A percentile compares a stretch with the other conserved stretches of the same genome.
Conservation (phyloP, 306 rosid species). For the Abrus precatorius region DNA sequence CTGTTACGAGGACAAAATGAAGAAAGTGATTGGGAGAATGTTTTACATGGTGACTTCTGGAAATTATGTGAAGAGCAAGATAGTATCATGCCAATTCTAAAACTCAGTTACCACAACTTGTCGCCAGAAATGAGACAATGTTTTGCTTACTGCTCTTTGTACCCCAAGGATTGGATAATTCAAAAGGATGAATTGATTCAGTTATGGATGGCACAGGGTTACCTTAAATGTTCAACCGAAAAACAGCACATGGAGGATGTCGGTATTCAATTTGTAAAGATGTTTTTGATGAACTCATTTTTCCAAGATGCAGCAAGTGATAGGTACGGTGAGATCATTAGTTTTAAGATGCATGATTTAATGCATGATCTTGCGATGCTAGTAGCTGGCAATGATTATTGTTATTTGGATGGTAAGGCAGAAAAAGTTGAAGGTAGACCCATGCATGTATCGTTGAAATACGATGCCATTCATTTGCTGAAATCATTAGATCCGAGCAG, state of each 20-base stretch:
- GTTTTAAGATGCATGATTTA: too few relatives aligned
- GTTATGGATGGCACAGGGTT: constrained; percentile 21
- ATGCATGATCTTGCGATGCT: too few relatives aligned
- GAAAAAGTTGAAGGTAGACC: not conserved
- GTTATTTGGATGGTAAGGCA: not conserved
- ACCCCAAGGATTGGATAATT: constrained; percentile 10
- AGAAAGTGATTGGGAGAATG: not conserved
- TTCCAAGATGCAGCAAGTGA: too few relatives aligned
- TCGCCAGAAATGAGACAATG: constrained; percentile 15
- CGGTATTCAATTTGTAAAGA: not conserved
- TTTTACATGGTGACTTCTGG: constrained; percentile 21
- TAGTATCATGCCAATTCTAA: constrained; percentile 12
- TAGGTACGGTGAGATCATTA: too few relatives aligned
- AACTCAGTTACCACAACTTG: constrained; percentile 18
- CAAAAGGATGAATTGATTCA: constrained; percentile 23
- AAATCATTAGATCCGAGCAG: not conserved
- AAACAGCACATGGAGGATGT: constrained; percentile 3
- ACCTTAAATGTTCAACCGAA: constrained; percentile 15
- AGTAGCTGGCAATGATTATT: constrained; percentile 7
- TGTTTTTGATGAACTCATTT: too few relatives aligned
- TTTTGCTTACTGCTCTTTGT: constrained; percentile 1
- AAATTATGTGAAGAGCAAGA: not conserved
- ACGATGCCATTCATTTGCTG: not conserved
- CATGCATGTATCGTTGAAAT: not conserved
- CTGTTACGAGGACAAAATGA: not conserved